These are phyloP conservation scores for Xylaria sp. DNA, from an alignment of 2,329 filamentous ascomycete species.

Conservation along the genomic window DNA sequence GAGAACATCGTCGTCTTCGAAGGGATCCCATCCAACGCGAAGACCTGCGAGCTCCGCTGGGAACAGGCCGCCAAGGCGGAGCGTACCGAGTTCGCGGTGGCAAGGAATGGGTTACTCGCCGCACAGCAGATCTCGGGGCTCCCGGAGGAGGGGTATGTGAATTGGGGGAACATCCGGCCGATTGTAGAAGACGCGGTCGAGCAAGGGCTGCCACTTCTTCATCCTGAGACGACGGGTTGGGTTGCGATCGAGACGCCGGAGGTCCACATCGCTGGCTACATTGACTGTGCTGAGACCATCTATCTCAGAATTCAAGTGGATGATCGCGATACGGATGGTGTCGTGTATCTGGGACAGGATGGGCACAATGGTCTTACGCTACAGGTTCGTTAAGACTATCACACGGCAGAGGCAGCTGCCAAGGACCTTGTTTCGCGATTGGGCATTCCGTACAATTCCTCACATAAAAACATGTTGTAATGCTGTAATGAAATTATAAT, in stretches of 20 bases:
- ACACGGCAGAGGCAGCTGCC: neutral
- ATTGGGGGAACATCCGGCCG: constrained; percentile 33
- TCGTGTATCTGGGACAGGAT: constrained; percentile 42
- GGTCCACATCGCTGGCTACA: constrained; percentile 31
- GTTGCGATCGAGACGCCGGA: constrained; percentile 18
- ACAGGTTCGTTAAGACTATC: neutral
- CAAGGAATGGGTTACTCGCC: constrained; percentile 35
- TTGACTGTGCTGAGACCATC: constrained; percentile 39
- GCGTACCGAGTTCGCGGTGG: constrained; percentile 45
- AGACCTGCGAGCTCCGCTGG: constrained; percentile 41
- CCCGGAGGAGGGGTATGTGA: constrained; percentile 27
- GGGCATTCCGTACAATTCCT: neutral
- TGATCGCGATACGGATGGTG: constrained; percentile 30
- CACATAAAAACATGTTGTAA: neutral
- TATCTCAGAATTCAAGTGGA: constrained; percentile 38
- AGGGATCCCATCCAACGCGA: constrained; percentile 39
- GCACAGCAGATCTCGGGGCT: constrained; percentile 33
- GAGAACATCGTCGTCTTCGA: constrained; percentile 44
- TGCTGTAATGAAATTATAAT: neutral
- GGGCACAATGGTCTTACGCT: constrained; percentile 37
- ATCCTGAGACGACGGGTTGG: constrained; percentile 42
- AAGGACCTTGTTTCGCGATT: neutral
- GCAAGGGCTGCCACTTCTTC: constrained; percentile 17
- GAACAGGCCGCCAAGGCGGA: constrained; percentile 44
- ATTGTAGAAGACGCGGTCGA: constrained; percentile 29